These are phyloP conservation scores for Trifolium pratense DNA, from an alignment of 306 rosid species.

Conservation along the genomic window DNA sequence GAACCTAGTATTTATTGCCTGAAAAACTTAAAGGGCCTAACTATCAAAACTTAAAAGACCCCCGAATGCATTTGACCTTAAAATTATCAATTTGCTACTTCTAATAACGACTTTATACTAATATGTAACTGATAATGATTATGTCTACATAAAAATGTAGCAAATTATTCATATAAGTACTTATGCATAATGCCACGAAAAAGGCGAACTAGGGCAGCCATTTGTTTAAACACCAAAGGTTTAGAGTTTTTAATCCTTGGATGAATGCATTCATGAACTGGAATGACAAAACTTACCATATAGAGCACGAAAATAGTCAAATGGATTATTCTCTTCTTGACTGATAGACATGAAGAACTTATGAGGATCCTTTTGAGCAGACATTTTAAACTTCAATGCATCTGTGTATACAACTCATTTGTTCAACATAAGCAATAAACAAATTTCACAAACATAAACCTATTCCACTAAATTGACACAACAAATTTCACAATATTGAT, in stretches of 20 bases:
- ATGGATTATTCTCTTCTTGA: slow-evolving; percentile 51
- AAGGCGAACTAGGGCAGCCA: background rate
- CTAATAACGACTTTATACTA: background rate
- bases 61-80: too few relatives aligned
- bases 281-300: slow-evolving; percentile 43
- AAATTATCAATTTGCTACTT: slow-evolving; percentile 17
- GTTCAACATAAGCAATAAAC: slow-evolving; percentile 25
- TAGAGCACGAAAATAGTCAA: slow-evolving; percentile 47
- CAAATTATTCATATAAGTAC: background rate
- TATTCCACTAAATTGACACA: slow-evolving; percentile 5
- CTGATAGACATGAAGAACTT: slow-evolving; percentile 47
- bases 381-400: slow-evolving; percentile 47
- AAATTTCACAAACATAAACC: background rate
- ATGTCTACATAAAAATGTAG: background rate
- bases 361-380: slow-evolving; percentile 45
- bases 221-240: background rate
- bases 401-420: slow-evolving; percentile 43
- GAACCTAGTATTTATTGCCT: too few relatives aligned
- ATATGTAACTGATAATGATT: background rate
- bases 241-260: background rate
- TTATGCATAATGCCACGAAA: background rate
- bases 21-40: too few relatives aligned
- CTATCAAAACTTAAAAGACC: too few relatives aligned
- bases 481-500: background rate
- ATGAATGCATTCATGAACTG: slow-evolving; percentile 16